A percentile compares a stretch with the other conserved stretches of the same genome.
These are phyloP conservation scores for Verbena officinalis DNA, from an alignment of 257 asterid genomes.

Conservation along the genomic window DNA sequence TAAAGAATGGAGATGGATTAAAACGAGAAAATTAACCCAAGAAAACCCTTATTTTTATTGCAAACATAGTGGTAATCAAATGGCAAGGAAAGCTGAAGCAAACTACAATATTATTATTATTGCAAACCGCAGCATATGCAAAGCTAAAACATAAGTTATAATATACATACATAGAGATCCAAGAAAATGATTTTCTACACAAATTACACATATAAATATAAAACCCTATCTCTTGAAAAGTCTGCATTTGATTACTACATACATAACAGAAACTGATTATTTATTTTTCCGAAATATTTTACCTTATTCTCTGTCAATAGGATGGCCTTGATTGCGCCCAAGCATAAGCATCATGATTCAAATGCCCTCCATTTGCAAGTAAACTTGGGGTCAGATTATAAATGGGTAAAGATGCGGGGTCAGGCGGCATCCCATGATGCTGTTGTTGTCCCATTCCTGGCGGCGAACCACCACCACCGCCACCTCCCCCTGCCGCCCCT, in stretches of 20 bases:
- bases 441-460: conserved; percentile 33
- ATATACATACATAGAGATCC: conserved; percentile 26
- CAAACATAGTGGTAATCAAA: background rate
- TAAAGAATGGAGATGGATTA: background rate
- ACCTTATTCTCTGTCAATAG: conserved; percentile 25
- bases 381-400: conserved; percentile 49
- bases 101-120: conserved; percentile 23
- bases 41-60: background rate
- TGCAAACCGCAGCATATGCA: conserved; percentile 26
- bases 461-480: conserved; percentile 25
- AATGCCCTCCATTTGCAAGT: conserved; percentile 42
- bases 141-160: background rate
- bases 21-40: background rate
- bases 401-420: conserved; percentile 39
- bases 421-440: conserved; percentile 35
- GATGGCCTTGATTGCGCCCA: conserved; percentile 50
- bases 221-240: background rate
- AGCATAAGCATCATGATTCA: conserved; percentile 50
- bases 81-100: conserved; percentile 11
- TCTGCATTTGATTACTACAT: background rate
- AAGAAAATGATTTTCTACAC: conserved; percentile 26
- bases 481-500: conserved; percentile 21
- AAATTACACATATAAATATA: conserved; percentile 12
- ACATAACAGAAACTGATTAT: background rate
- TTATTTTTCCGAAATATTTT: background rate